Base-by-base conservation (phyloP, 2,329 filamentous ascomycete genomes). In the Aspergillus clavatus region DNA sequence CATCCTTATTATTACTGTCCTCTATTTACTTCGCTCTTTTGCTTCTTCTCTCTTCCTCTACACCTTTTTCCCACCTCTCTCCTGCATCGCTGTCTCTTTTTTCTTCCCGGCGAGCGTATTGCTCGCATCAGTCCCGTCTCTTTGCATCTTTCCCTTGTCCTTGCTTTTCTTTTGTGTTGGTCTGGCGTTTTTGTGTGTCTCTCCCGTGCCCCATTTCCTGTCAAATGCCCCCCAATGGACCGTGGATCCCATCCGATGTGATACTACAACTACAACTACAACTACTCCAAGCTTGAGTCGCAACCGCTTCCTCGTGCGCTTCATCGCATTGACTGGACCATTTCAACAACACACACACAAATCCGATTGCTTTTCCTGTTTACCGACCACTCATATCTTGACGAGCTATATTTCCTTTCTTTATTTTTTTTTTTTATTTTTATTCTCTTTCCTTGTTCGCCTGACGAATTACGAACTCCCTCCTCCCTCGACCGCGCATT, bases 161-260 rank as follows among this genome's bases (percentile, higher is more conserved):
- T 45, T 40, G 18, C 27, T 37, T 57, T 54, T 54, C 51, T 50
- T 56, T 56, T 56, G 53, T 58, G 56, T 55, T 59, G 57, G 54
- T 57, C 53, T 55, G 52, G 53, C 48, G 54, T 57, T 53, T 53
- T 54, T 50, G 54, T 54, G 53, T 54, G 50, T 48, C 48, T 47
- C 55, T 50, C 48, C 47, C 53, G 44, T 48, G 26, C 36, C 42
- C 45, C 38, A 23, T 33, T 49, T 46, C 39, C 40, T 43, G 18
- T 38, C 40, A 40, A 36, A 42, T 45, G 37, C n/a, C n/a, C n/a
- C 46, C 43, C 45, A 41, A 55, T 53, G 50, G 42, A 56, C 43
- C 47, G 38, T 50, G 40, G 45, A 40, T 43, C 39, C 46, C 43
- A 16, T 42, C 52, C 45, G 52, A 55, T 52, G 55, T 55, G 55